Conservation (phyloP, 2,329 filamentous ascomycete species). For the Chaetomiaceae sp. region DNA sequence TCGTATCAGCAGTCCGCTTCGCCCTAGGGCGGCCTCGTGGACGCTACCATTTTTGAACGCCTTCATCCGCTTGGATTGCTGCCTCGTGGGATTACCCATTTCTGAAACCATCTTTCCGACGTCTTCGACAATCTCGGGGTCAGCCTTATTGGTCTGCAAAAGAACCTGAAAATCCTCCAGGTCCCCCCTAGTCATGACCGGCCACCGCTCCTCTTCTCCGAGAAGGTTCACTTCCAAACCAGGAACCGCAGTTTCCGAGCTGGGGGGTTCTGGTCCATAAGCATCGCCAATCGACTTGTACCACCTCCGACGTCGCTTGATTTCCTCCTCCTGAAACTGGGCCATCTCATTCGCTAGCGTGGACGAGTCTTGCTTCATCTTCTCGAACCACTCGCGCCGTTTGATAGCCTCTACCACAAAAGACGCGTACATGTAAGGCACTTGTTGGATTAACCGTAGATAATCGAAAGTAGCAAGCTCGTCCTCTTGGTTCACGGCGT, state of each 20-base stretch:
- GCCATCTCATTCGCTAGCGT: constrained; percentile 91
- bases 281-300: constrained; percentile 76
- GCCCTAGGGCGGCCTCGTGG: constrained; percentile 83
- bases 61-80: constrained; percentile 80
- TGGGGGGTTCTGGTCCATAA: constrained; percentile 58
- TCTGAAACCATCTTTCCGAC: constrained; percentile 73
- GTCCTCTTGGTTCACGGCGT: constrained; percentile 66
- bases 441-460: constrained; percentile 71
- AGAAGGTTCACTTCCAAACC: constrained; percentile 82
- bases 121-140: constrained; percentile 64
- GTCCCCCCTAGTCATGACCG: constrained; percentile 68
- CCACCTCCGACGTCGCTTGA: constrained; percentile 85
- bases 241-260: constrained; percentile 63
- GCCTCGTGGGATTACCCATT: constrained; percentile 74
- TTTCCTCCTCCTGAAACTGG: constrained; percentile 86
- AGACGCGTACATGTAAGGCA: constrained; percentile 87
- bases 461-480: constrained; percentile 77
- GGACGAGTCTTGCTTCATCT: constrained; percentile 81
- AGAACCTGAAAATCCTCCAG: constrained; percentile 67
- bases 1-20: constrained; percentile 76
- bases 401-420: constrained; percentile 81
- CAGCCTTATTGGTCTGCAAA: constrained; percentile 61
- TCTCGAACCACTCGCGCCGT: constrained; percentile 85
- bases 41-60: constrained; percentile 96
- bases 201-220: constrained; percentile 78